Base-by-base conservation (phyloP, 768 basidiomycete species). In the Macrocybe gigantea region DNA sequence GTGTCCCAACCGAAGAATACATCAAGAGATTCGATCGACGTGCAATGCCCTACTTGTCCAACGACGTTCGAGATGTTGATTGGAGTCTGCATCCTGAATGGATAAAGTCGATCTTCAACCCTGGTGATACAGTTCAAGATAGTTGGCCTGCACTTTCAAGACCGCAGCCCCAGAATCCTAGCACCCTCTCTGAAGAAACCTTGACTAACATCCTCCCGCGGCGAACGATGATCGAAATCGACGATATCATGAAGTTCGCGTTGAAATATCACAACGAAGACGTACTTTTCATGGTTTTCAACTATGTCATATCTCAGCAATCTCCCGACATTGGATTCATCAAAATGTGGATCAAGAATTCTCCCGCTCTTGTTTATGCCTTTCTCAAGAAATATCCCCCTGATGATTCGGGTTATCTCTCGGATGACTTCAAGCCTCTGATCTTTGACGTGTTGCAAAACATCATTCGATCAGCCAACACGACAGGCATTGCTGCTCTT, bases 381-480 rank as follows among this genome's bases (percentile, higher is more conserved):
- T 53, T 82, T 4, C 62, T 85, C 13, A 77, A 78, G 52, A 54
- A 53, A 3, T 74, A 72, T 50, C 71, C 74, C 5, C 76, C 78
- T 0, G 63, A 61, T 3, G 74, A 75, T 2, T 60, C 59, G 13
- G 32, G 49, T 6, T 30, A 47, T 33, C 57, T 78, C 1, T 59
- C 62, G 0, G 56, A 60, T 1, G 63, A 68, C n/a, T 52, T 71
- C 15, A 51, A 56, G 29, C 52, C 61, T 29, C 56, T 70, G 10
- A 54, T 56, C 1, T 57, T 55, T n/a, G 47, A 54, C 4, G 66
- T 85, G 29, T 49, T 79, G 7, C 69, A 65, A 30, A 73, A 68
- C 38, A 66, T 84, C 42, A 64, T 85, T 33, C 71, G 77, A 3
- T 77, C 74, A 3, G 79, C 80, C 2, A 81, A 83, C 47, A 56